Evolutionary conservation across 139 green algal species (phyloP).

Genomic region (Picochlorum sp.): DNA sequence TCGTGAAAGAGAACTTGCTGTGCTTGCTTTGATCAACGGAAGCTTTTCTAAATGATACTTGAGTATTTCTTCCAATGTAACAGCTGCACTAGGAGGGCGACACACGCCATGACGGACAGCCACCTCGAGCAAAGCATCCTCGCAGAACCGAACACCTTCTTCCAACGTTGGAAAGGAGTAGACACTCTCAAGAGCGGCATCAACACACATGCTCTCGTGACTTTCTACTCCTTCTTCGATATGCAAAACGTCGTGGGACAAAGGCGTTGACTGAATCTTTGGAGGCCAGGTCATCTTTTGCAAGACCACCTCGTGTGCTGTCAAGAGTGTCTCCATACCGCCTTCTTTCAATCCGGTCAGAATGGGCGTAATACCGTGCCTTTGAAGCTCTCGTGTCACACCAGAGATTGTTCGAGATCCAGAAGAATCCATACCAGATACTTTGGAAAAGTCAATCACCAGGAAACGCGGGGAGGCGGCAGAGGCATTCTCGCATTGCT

Average conservation of each 20-base stretch:
- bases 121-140: slow-evolving; percentile 19
- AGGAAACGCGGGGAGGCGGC: slow-evolving; percentile 14
- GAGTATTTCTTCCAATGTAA: slow-evolving; percentile 19
- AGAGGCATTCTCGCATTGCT: slow-evolving; percentile 8
- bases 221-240: neutral
- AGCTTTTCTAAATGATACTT: slow-evolving; percentile 20
- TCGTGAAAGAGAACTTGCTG: neutral
- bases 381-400: slow-evolving; percentile 13
- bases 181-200: neutral
- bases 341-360: slow-evolving; percentile 3
- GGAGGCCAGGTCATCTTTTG: slow-evolving; percentile 18
- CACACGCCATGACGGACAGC: slow-evolving; percentile 19
- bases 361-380: slow-evolving; percentile 19
- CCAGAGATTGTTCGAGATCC: slow-evolving; percentile 17
- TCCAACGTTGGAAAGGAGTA: slow-evolving; percentile 15
- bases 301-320: slow-evolving; percentile 18
- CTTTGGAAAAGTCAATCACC: slow-evolving; percentile 23
- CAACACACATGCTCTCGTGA: neutral
- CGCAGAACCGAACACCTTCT: slow-evolving; percentile 23
- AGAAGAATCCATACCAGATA: slow-evolving; percentile 21
- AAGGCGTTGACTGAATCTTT: slow-evolving; percentile 1
- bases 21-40: neutral
- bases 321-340: slow-evolving; percentile 10
- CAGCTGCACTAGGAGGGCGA: slow-evolving; percentile 10
- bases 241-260: no score